A percentile compares a stretch with the other conserved stretches of the same genome.
Evolutionary conservation across 1,284 basidiomycete genomes (phyloP).

Genomic region (Pulveroboletus sp.): DNA sequence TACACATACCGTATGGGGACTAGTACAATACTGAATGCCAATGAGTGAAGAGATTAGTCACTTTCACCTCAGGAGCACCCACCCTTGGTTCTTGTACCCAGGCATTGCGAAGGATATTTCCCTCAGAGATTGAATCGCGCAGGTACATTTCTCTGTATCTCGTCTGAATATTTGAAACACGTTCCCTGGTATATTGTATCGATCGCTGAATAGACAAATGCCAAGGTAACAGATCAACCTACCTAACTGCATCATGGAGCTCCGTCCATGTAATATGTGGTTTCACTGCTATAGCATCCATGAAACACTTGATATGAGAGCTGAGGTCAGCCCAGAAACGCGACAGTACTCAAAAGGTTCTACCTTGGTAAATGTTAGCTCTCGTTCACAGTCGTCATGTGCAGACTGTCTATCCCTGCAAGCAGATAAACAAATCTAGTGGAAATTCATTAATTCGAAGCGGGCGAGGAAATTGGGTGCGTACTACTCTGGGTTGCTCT

Average conservation of each 20-base stretch:
- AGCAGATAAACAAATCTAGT: slow-evolving; percentile 33
- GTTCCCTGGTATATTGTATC: slow-evolving; percentile 7
- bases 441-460: background rate
- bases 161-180: slow-evolving; percentile 18
- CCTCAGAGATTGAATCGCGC: background rate
- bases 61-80: slow-evolving; percentile 5
- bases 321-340: background rate
- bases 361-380: slow-evolving; percentile 35
- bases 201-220: background rate
- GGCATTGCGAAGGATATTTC: background rate
- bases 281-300: slow-evolving; percentile 18
- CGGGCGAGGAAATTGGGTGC: background rate
- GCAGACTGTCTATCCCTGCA: slow-evolving; percentile 30
- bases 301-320: slow-evolving; percentile 24
- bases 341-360: background rate
- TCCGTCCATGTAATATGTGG: slow-evolving; percentile 25
- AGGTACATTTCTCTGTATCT: slow-evolving; percentile 14
- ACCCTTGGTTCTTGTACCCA: slow-evolving; percentile 27
- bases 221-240: background rate
- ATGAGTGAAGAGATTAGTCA: background rate
- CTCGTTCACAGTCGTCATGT: slow-evolving; percentile 20
- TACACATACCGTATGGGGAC: slow-evolving; percentile 14
- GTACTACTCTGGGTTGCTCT: slow-evolving; percentile 23
- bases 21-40: slow-evolving; percentile 14
- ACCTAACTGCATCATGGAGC: slow-evolving; percentile 25